Evolutionary conservation across 331 rosid genomes (phyloP), one percentile per base, ranked within the genome.

Genomic region (Cydonia oblonga): DNA sequence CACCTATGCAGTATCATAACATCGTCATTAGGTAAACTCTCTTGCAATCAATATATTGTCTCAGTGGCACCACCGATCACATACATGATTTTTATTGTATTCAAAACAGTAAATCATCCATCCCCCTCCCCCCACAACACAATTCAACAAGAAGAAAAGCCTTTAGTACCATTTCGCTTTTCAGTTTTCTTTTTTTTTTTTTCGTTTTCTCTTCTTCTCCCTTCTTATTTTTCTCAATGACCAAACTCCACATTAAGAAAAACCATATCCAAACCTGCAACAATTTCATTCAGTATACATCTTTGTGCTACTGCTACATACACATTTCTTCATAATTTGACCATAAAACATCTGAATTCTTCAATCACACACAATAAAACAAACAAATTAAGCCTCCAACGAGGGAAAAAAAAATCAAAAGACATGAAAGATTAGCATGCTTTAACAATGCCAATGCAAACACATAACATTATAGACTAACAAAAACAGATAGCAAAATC

Each of bases 291-390:
- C 64, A 7, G 42, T 16, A 54, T 62, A 28, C 46, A 49, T 40
- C 46, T 40, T 40, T 3, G 44, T 38, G 44, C 44, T 10, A 38
- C 46, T 40, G 2, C 15, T 12, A 40, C 46, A 40, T 40, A 40
- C 46, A 12, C 5, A 40, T 12, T 40, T 40, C 15, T 40, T 40
- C 46, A 11, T 3, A 40, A 40, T 10, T 40, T 11, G 46, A 40
- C 46, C 46, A 40, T 40, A 12, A 40, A 40, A 40, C 51, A 49
- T 65, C 70, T 62, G 68, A 74, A 26, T 11, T 78, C 64, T 68
- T 68, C 66, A 68, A 72, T 40, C n/a, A 51, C 84, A 77, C 76
- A 29, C 78, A 51, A 80, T 9, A 23, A 38, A 59, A 26, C 6
- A 19, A 0, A 52, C 24, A 52, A 52, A 57, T 3, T 40, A 40